Evolutionary conservation across 78 protist genomes (phyloP).

Genomic region (Dictyostelium firmibasis): DNA sequence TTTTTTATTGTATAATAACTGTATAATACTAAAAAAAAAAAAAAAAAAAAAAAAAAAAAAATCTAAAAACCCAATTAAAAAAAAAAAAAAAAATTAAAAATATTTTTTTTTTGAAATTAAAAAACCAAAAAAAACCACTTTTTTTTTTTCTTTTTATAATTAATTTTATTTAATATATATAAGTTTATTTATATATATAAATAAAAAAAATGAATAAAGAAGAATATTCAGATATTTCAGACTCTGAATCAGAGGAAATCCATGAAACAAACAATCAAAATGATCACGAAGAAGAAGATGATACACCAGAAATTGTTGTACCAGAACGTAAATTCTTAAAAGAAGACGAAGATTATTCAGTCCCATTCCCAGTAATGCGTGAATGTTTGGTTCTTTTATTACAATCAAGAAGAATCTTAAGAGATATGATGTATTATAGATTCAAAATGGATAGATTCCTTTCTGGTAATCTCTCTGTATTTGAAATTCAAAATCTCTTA

Average conservation of each 20-base stretch:
- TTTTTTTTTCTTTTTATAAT: neutral
- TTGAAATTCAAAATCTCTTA: conserved; percentile 70
- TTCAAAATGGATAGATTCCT: conserved; percentile 84
- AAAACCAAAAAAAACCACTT: neutral
- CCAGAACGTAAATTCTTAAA: conserved; percentile 74
- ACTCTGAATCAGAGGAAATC: neutral
- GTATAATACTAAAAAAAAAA: too few relatives aligned
- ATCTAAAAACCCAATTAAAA: too few relatives aligned
- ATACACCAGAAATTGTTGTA: conserved; percentile 44
- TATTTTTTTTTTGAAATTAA: neutral
- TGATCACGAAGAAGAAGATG: conserved; percentile 46
- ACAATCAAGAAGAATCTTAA: conserved; percentile 82
- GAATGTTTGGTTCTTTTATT: conserved; percentile 84
- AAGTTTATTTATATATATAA: neutral
- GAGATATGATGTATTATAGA: conserved; percentile 82
- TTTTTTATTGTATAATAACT: too few relatives aligned
- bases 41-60: too few relatives aligned
- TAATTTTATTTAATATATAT: neutral
- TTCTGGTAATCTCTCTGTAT: conserved; percentile 76
- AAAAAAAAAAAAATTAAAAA: too few relatives aligned
- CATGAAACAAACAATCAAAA: conserved; percentile 1
- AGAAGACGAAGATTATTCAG: conserved; percentile 78
- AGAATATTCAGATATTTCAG: conserved; percentile 44
- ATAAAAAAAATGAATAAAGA: conserved; percentile 18
- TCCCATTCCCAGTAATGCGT: conserved; percentile 83